Evolutionary conservation across 1,139 yeast genomes (phyloP).

Genomic region (Sugiyamaella xylanicola): DNA sequence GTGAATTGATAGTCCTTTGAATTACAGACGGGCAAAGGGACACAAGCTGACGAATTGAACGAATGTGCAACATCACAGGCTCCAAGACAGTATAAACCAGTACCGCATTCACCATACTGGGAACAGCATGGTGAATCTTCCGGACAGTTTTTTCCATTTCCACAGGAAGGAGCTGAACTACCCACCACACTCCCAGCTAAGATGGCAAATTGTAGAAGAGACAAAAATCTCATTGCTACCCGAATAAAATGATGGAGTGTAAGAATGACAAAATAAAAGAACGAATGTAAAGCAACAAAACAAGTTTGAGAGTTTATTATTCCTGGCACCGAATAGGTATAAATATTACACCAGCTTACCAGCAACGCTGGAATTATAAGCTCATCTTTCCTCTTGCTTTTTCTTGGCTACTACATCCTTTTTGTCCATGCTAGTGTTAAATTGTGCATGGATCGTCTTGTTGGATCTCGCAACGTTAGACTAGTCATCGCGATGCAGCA

Average conservation of each 20-base stretch:
- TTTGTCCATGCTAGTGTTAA: background rate
- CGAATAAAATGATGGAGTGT: background rate
- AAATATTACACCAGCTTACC: background rate
- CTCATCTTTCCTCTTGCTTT: background rate
- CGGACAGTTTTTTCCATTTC: slow-evolving; percentile 61
- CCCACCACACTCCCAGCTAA: slow-evolving; percentile 9
- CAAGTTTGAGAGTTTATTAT: background rate
- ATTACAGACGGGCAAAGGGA: slow-evolving; percentile 55
- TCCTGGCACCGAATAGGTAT: background rate
- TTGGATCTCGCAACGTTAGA: background rate
- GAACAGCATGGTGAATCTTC: slow-evolving; percentile 77
- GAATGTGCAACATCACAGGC: slow-evolving; percentile 78
- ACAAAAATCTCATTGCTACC: slow-evolving; percentile 38
- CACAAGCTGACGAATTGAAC: slow-evolving; percentile 62
- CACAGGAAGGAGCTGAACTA: slow-evolving; percentile 46
- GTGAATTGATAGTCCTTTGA: slow-evolving; percentile 35
- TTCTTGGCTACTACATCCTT: background rate
- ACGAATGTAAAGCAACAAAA: background rate
- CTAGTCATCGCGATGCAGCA: background rate
- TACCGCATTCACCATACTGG: slow-evolving; percentile 79
- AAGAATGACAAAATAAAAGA: background rate
- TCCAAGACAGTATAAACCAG: slow-evolving; percentile 77
- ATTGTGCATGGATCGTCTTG: background rate
- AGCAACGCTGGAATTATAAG: no score
- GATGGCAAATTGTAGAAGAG: slow-evolving; percentile 19